Evolutionary conservation across 2,329 filamentous ascomycete genomes (phyloP).

Genomic region (Colletotrichum lini): DNA sequence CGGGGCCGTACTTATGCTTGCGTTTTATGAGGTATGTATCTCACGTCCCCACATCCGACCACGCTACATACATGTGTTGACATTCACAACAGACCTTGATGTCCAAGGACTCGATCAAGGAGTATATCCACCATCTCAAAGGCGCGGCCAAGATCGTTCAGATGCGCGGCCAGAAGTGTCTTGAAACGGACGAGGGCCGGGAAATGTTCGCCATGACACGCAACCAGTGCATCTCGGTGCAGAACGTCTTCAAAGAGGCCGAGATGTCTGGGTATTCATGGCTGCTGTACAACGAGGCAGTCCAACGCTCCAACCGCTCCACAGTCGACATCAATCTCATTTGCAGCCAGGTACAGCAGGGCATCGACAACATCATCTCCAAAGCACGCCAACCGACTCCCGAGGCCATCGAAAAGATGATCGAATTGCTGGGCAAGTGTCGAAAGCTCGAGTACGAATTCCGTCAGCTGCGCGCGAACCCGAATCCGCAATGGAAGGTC

Average conservation of each 20-base stretch:
- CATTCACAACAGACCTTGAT: conserved; percentile 28
- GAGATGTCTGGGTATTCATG: conserved; percentile 43
- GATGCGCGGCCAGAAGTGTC: conserved; percentile 39
- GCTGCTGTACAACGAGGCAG: conserved; percentile 41
- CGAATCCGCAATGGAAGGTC: conserved; percentile 32
- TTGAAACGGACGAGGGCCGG: conserved; percentile 41
- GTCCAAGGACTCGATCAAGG: conserved; percentile 42
- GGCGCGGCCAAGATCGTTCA: conserved; percentile 44
- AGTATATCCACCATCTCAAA: conserved; percentile 46
- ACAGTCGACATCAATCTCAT: conserved; percentile 42
- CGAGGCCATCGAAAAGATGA: conserved; percentile 22
- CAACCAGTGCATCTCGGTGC: conserved; percentile 44
- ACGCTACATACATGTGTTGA: background rate
- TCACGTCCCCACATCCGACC: accelerated
- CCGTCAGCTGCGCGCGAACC: conserved; percentile 26
- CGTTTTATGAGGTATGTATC: conserved; percentile 40
- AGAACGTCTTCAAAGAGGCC: conserved; percentile 37
- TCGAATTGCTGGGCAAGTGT: conserved; percentile 28
- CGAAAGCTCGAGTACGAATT: conserved; percentile 34
- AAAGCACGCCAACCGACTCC: conserved; percentile 19
- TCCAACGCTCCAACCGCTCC: conserved; percentile 29
- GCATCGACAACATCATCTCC: conserved; percentile 33
- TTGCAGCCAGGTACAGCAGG: conserved; percentile 41
- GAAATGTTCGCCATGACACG: conserved; percentile 45
- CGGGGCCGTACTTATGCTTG: conserved; percentile 41